A percentile compares a stretch with the other conserved stretches of the same genome.
phyloP scores from a whole-genome alignment of 345 rosid genomes.

The Salix exigua region DNA sequence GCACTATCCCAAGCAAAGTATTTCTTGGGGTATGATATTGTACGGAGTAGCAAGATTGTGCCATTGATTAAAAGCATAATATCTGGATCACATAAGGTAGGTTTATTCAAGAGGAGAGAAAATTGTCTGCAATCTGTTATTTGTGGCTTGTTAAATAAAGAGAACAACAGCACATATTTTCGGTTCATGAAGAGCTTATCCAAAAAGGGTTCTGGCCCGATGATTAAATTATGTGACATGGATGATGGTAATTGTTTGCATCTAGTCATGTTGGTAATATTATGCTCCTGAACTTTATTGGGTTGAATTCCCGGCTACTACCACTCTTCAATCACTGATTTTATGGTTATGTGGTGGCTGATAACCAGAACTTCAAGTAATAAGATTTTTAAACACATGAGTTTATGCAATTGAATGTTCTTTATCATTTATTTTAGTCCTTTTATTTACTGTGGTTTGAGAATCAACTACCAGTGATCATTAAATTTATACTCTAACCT shows the following conservation, averaged over 20 bases:
- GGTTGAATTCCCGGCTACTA: background rate
- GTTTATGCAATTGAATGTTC: background rate
- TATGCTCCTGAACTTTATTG: background rate
- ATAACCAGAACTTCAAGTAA: background rate
- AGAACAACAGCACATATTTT: background rate
- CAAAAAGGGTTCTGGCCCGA: background rate
- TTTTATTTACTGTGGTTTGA: slow-evolving; percentile 1
- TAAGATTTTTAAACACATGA: background rate
- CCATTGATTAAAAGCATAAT: slow-evolving; percentile 86
- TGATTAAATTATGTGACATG: background rate
- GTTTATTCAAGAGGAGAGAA: background rate
- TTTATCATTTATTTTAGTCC: slow-evolving; percentile 3
- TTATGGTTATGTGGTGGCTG: background rate
- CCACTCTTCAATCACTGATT: background rate
- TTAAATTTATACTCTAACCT: too few species aligned
- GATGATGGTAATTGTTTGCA: background rate
- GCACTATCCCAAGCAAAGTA: slow-evolving; percentile 93
- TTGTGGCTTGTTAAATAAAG: background rate
- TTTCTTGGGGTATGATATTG: slow-evolving; percentile 80
- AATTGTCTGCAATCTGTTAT: background rate
- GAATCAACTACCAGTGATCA: background rate
- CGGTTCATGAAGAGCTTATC: background rate
- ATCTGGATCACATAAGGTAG: slow-evolving; percentile 80
- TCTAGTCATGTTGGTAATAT: background rate
- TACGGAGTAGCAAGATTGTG: slow-evolving; percentile 82